These are phyloP conservation scores for Ustilago loliicola DNA, from an alignment of 1,284 basidiomycete species.

Conservation along the genomic window DNA sequence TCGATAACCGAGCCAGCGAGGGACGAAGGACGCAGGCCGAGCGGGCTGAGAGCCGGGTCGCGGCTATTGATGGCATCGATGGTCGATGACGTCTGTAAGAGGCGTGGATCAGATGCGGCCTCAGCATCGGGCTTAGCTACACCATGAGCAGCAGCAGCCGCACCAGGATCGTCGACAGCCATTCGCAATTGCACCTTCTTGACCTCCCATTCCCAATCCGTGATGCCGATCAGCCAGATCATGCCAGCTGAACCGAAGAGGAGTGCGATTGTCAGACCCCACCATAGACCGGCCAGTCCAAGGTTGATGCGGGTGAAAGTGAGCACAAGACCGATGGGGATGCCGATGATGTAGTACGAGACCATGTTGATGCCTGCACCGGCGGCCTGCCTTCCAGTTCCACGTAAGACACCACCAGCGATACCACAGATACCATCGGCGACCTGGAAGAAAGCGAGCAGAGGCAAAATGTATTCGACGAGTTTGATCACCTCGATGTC, in stretches of 20 bases:
- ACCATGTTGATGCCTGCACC: conserved; percentile 73
- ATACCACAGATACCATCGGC: conserved; percentile 80
- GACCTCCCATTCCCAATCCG: conserved; percentile 71
- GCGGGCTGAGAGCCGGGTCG: conserved; percentile 35
- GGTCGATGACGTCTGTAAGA: conserved; percentile 28
- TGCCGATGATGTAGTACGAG: conserved; percentile 72
- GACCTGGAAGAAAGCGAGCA: conserved; percentile 77
- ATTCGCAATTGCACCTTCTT: conserved; percentile 57
- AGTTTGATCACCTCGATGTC: conserved; percentile 80
- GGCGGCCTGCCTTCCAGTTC: conserved; percentile 77
- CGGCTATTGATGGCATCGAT: conserved; percentile 41
- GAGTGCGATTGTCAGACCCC: conserved; percentile 72
- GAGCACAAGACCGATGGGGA: conserved; percentile 73
- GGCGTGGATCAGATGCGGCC: conserved; percentile 17
- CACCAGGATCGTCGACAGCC: conserved; percentile 49
- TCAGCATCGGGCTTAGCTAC: conserved; percentile 39
- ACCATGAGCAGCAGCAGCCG: conserved; percentile 7
- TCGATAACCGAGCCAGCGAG: conserved; percentile 45
- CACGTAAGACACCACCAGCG: conserved; percentile 81
- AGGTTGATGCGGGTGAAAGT: conserved; percentile 71
- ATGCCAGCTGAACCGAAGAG: conserved; percentile 70
- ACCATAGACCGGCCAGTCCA: conserved; percentile 72
- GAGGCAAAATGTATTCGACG: conserved; percentile 80
- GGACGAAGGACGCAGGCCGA: conserved; percentile 32
- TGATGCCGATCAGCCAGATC: conserved; percentile 70